Conservation (phyloP, 2,329 filamentous ascomycete species). For the Myriosclerotinia curreyana region DNA sequence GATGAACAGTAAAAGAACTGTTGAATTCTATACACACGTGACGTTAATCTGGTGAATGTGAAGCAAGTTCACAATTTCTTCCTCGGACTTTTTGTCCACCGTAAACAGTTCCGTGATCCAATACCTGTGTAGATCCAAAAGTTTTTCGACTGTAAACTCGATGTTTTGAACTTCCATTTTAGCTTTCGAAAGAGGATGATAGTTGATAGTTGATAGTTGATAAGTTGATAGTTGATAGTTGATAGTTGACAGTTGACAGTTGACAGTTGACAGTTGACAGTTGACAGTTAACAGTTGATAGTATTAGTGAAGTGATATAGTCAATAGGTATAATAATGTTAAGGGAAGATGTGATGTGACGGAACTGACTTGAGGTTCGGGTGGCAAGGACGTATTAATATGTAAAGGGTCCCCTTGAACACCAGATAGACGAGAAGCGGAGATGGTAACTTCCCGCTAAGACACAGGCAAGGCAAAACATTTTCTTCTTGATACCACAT, state of each 20-base stretch:
- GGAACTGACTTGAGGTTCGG: constrained; percentile 8
- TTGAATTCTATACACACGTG: constrained; percentile 7
- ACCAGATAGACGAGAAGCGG: constrained; percentile 10
- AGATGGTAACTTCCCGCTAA: constrained; percentile 19
- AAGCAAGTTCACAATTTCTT: constrained; percentile 22
- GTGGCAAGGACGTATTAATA: constrained; percentile 19
- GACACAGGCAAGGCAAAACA: constrained; percentile 22
- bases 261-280: no score
- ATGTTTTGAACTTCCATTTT: constrained; percentile 21
- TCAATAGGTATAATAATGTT: constrained; percentile 1
- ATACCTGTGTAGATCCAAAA: constrained; percentile 20
- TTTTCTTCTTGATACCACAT: constrained; percentile 11
- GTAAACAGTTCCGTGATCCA: constrained; percentile 23
- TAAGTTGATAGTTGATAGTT: no score
- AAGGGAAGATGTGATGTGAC: neutral
- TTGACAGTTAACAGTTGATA: no score
- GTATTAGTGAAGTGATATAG: constrained; percentile 2
- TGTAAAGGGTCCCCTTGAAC: constrained; percentile 6
- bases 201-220: no score
- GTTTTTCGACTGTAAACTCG: constrained; percentile 21
- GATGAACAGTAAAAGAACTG: neutral
- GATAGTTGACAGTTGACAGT: no score
- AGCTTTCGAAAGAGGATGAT: neutral
- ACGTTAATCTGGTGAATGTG: constrained; percentile 17
- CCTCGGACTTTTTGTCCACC: constrained; percentile 19